These are phyloP conservation scores for Paracamarosporium sp. DNA, from an alignment of 2,329 filamentous ascomycete species.

Conservation along the genomic window DNA sequence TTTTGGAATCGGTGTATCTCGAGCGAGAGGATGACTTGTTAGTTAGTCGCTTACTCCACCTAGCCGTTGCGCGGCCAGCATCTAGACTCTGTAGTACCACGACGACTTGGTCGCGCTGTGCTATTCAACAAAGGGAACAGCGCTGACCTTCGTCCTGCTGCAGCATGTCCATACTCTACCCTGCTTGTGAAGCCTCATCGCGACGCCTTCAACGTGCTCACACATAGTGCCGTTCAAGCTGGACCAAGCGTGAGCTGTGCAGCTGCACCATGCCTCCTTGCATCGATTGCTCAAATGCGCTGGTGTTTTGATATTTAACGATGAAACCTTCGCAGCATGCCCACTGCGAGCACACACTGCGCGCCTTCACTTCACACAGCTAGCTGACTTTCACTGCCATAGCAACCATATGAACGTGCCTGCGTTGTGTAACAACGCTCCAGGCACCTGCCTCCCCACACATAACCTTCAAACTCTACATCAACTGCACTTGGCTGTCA, in stretches of 20 bases:
- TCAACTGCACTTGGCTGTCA: background rate
- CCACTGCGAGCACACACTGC: too few species aligned
- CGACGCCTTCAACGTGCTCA: too few species aligned
- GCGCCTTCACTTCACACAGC: background rate
- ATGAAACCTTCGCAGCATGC: too few species aligned
- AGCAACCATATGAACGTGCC: background rate
- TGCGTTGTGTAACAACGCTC: background rate
- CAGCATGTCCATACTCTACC: background rate
- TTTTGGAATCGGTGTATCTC: too few species aligned
- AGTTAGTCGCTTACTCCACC: too few species aligned
- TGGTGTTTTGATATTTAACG: background rate
- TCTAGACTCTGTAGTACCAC: background rate
- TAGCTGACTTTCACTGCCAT: background rate
- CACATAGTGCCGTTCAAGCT: too few species aligned
- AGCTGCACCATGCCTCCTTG: background rate
- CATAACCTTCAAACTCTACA: background rate
- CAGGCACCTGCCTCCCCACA: background rate
- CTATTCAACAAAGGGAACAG: background rate
- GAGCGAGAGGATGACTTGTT: too few species aligned
- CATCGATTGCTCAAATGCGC: background rate
- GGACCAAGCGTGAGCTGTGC: background rate
- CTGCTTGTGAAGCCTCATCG: background rate
- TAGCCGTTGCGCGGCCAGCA: background rate
- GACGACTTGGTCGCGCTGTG: background rate
- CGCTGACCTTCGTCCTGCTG: background rate